Percentiles rank a stretch among this genome's conserved stretches.
phyloP scores from a whole-genome alignment of 192 early-diverging fungal species.

The Lobosporangium transversale region DNA sequence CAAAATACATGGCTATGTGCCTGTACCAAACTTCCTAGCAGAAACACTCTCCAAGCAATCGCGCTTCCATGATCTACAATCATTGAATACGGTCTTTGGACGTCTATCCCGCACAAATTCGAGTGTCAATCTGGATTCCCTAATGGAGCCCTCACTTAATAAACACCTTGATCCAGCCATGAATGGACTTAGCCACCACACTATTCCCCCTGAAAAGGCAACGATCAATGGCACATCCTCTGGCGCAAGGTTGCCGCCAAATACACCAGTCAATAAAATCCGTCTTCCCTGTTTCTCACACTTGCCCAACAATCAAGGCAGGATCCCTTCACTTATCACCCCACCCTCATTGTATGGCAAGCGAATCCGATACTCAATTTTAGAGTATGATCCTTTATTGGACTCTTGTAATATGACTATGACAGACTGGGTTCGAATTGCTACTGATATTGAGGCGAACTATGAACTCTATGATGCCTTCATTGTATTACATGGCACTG shows the following conservation, averaged over 20 bases:
- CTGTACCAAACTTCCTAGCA: conserved; percentile 83
- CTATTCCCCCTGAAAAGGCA: conserved; percentile 38
- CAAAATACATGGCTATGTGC: conserved; percentile 73
- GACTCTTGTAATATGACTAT: conserved; percentile 97
- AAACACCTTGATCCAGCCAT: conserved; percentile 53
- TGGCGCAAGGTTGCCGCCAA: conserved; percentile 33
- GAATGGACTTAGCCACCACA: conserved; percentile 29
- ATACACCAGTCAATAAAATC: conserved; percentile 41
- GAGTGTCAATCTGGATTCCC: conserved; percentile 25
- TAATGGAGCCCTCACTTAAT: conserved; percentile 24
- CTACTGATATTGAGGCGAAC: conserved; percentile 94
- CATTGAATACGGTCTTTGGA: conserved; percentile 49
- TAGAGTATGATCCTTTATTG: conserved; percentile 95
- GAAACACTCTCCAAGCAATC: conserved; percentile 76
- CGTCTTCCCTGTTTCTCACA: conserved; percentile 41
- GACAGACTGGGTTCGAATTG: conserved; percentile 94
- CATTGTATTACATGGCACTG: conserved; percentile 93
- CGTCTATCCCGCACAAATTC: conserved; percentile 39
- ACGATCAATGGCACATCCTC: conserved; percentile 38
- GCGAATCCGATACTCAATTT: conserved; percentile 90
- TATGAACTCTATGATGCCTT: conserved; percentile 95
- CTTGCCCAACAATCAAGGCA: conserved; percentile 58
- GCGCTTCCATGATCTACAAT: conserved; percentile 85
- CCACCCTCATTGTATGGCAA: conserved; percentile 91
- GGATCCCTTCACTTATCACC: conserved; percentile 73